phyloP scores from a whole-genome alignment of 176 grass and related monocot species.

The Juncus effusus region DNA sequence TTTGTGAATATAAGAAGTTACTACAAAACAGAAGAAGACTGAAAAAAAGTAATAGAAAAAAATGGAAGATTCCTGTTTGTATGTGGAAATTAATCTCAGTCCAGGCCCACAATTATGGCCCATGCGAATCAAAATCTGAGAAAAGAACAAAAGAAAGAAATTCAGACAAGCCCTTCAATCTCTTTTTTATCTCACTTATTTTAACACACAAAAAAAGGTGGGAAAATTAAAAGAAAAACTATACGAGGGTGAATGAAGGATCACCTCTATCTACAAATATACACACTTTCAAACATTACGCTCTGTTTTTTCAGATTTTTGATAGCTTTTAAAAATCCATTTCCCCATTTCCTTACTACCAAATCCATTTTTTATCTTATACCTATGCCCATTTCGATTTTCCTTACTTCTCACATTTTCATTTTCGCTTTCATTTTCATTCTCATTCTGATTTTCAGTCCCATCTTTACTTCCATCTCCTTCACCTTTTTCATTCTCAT shows the following conservation, averaged over 20 bases:
- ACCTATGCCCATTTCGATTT: slow-evolving; percentile 6
- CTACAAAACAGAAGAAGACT: neutral
- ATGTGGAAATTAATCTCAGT: no score
- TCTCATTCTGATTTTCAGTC: neutral
- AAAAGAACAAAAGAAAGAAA: slow-evolving; percentile 3
- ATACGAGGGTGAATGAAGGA: slow-evolving; percentile 27
- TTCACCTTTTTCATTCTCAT: neutral
- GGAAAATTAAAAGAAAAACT: slow-evolving; percentile 8
- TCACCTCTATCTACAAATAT: slow-evolving; percentile 28
- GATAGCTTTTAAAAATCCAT: slow-evolving; percentile 19
- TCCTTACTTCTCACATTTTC: slow-evolving; percentile 1
- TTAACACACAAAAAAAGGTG: no score
- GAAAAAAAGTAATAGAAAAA: slow-evolving; percentile 9
- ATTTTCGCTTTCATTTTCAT: neutral
- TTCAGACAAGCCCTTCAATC: neutral
- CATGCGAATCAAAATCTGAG: neutral
- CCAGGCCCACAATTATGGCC: no score
- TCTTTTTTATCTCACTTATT: no score
- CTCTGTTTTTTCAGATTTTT: slow-evolving; percentile 1
- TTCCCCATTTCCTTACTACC: slow-evolving; percentile 21
- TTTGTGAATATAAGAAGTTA: slow-evolving; percentile 19
- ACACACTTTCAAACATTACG: neutral
- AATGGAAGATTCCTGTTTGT: no score
- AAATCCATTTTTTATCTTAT: slow-evolving; percentile 15
- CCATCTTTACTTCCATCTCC: neutral